Evolutionary conservation across 768 basidiomycete genomes (phyloP).

Genomic region (Termitomyces sp.): DNA sequence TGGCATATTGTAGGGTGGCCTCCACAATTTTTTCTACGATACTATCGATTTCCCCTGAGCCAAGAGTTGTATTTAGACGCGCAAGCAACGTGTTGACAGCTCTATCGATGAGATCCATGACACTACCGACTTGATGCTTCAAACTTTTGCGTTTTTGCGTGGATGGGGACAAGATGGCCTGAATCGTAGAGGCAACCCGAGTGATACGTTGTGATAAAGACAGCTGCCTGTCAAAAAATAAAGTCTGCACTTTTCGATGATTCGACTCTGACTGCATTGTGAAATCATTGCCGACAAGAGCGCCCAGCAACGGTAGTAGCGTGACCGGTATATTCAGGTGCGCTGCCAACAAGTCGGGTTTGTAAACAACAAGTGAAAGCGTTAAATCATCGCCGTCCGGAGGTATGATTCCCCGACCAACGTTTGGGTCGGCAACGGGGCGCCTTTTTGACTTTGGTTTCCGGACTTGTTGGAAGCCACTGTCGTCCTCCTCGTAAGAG

Average conservation of each 20-base stretch:
- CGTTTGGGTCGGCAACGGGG: conserved; percentile 16
- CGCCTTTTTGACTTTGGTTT: conserved; percentile 49
- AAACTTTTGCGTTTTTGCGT: conserved; percentile 39
- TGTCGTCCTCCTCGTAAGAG: conserved; percentile 31
- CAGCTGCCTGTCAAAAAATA: conserved; percentile 65
- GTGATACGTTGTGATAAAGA: conserved; percentile 58
- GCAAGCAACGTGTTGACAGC: conserved; percentile 55
- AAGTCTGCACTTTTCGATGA: conserved; percentile 43
- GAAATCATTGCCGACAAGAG: conserved; percentile 80
- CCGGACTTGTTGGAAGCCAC: conserved; percentile 55
- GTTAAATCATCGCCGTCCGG: conserved; percentile 41
- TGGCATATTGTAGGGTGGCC: conserved; percentile 72
- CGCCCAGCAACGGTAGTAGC: conserved; percentile 71
- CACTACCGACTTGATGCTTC: conserved; percentile 56
- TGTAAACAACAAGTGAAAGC: conserved; percentile 54
- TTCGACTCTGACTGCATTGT: conserved; percentile 44
- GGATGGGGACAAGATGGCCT: conserved; percentile 44
- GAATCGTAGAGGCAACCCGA: conserved; percentile 55
- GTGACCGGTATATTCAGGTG: conserved; percentile 64
- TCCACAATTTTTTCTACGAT: conserved; percentile 68
- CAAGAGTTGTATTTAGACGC: conserved; percentile 41
- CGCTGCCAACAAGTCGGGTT: conserved; percentile 52
- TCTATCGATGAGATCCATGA: conserved; percentile 73
- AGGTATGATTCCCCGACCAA: conserved; percentile 44
- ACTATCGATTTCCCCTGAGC: conserved; percentile 56